These are phyloP conservation scores for Colletotrichum melonis DNA, from an alignment of 2,329 filamentous ascomycete genomes.

Conservation along the genomic window DNA sequence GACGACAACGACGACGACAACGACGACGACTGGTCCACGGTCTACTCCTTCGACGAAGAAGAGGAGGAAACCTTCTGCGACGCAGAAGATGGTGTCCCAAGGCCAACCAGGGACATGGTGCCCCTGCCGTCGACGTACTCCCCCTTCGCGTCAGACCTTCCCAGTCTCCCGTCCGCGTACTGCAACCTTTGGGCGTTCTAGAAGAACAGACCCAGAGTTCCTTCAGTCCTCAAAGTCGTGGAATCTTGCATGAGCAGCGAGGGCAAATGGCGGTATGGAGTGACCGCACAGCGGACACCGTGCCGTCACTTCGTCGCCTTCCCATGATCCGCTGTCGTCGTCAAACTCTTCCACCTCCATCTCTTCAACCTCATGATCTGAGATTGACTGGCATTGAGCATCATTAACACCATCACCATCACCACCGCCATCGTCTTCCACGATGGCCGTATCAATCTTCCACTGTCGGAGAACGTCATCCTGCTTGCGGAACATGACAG, in stretches of 20 bases:
- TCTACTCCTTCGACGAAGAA: not conserved
- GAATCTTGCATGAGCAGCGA: constrained; percentile 66
- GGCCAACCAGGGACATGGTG: not conserved
- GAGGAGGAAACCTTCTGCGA: not conserved
- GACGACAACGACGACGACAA: not conserved
- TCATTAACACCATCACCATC: not conserved
- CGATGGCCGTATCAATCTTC: constrained; percentile 57
- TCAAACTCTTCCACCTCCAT: constrained; percentile 44
- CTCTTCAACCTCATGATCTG: constrained; percentile 35
- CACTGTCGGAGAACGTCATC: constrained; percentile 77
- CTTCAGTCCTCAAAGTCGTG: constrained; percentile 48
- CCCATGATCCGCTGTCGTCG: constrained; percentile 41
- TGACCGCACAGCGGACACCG: constrained; percentile 63
- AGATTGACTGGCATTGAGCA: constrained; percentile 18
- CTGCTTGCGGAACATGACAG: constrained; percentile 83
- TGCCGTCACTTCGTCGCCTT: constrained; percentile 38
- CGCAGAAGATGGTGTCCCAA: not conserved
- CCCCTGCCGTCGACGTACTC: not conserved
- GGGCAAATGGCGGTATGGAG: constrained; percentile 67
- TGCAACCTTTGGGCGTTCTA: not conserved
- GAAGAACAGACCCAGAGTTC: not conserved
- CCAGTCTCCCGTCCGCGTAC: constrained; percentile 38
- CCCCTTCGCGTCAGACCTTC: not conserved
- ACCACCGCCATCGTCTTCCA: constrained; percentile 21
- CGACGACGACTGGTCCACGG: not conserved